These are phyloP conservation scores for Megacollybia marginata DNA, from an alignment of 768 basidiomycete genomes.

Conservation along the genomic window DNA sequence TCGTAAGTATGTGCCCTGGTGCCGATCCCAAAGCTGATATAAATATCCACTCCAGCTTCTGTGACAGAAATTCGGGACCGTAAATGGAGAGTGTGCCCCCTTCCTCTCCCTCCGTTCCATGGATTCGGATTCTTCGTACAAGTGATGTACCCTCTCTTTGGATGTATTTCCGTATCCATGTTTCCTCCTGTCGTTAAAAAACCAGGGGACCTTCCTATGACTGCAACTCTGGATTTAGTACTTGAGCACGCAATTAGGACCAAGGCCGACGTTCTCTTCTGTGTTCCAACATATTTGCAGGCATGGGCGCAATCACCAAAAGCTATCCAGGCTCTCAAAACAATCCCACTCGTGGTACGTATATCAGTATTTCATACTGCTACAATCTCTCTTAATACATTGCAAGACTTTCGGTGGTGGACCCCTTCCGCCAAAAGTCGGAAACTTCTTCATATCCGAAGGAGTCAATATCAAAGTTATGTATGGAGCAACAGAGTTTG, in stretches of 20 bases:
- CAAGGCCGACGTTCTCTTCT: conserved; percentile 7
- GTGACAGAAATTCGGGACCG: neutral
- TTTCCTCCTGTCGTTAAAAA: conserved; percentile 16
- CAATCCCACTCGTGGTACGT: conserved; percentile 15
- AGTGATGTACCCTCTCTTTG: conserved; percentile 7
- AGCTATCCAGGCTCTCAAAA: conserved; percentile 10
- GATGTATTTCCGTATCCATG: conserved; percentile 10
- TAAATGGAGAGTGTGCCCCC: conserved; percentile 2
- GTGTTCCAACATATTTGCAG: conserved; percentile 17
- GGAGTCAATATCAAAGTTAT: neutral
- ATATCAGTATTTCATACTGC: neutral
- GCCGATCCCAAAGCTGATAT: neutral
- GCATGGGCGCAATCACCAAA: conserved; percentile 13
- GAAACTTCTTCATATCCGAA: neutral
- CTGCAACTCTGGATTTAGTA: conserved; percentile 13
- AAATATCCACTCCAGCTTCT: neutral
- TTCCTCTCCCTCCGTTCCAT: conserved; percentile 17
- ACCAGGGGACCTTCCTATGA: conserved; percentile 9
- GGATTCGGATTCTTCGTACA: conserved; percentile 11
- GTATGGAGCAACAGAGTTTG: neutral
- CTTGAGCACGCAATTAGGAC: conserved; percentile 12
- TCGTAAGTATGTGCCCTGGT: conserved; percentile 10
- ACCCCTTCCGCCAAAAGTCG: neutral
- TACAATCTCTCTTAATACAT: neutral
- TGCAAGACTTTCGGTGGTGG: conserved; percentile 4